Percentiles rank a stretch among this genome's conserved stretches.
Conservation (phyloP, 345 rosid species). For the Salix caprea region DNA sequence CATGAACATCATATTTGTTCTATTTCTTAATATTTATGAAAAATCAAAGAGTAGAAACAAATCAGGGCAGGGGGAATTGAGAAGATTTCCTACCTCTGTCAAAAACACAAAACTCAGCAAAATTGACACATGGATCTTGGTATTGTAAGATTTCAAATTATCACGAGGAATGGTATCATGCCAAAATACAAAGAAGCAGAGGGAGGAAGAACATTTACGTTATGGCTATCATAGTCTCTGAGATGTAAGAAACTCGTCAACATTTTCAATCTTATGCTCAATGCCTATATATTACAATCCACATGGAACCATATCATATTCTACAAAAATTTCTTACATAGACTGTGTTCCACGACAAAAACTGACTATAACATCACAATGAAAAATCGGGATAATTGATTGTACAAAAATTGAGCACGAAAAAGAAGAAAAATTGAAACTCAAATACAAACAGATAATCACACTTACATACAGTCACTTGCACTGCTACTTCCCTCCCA, state of each 20-base stretch:
- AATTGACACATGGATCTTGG: no score
- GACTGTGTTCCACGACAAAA: neutral
- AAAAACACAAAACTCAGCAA: no score
- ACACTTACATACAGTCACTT: constrained; percentile 15
- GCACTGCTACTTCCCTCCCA: constrained; percentile 5
- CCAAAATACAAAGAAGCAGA: no score
- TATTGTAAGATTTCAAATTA: no score
- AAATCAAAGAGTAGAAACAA: no score
- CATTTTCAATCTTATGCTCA: neutral
- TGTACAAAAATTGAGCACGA: neutral
- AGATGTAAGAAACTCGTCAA: neutral
- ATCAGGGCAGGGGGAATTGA: no score
- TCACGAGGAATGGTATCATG: no score
- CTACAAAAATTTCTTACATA: constrained; percentile 12
- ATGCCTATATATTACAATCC: neutral
- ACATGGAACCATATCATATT: neutral
- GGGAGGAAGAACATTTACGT: no score
- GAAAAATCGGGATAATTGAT: neutral
- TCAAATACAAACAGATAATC: constrained; percentile 18
- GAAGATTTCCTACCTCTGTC: no score
- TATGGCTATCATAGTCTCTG: no score
- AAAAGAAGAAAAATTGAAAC: neutral
- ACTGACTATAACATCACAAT: neutral
- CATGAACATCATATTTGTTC: no score
- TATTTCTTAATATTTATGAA: no score